Conservation (phyloP, 306 rosid genomes). For the Mimosa pudica region DNA sequence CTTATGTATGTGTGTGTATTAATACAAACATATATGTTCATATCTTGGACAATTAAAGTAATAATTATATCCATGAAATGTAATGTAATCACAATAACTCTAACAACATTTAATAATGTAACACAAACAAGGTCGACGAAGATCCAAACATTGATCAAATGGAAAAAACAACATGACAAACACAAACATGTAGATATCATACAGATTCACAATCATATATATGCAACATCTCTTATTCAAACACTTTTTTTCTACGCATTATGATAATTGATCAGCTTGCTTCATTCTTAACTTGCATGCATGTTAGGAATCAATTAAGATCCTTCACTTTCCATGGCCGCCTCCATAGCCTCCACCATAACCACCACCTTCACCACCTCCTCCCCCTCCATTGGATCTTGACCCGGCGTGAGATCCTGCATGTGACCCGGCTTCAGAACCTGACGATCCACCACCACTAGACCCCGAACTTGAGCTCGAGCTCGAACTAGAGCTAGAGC, state of each 20-base stretch:
- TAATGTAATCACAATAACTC: neutral
- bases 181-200: neutral
- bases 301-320: neutral
- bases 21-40: too few species aligned
- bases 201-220: too few species aligned
- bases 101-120: neutral
- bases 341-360: constrained; percentile 17
- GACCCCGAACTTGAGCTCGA: constrained; percentile 50
- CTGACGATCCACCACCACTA: constrained; percentile 29
- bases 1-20: too few species aligned
- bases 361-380: constrained; percentile 7
- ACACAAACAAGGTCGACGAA: neutral
- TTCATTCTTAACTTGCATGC: neutral
- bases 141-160: neutral
- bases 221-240: neutral
- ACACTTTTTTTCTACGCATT: too few species aligned
- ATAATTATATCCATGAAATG: too few species aligned
- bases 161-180: neutral
- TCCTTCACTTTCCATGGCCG: neutral
- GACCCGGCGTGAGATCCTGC: constrained; percentile 48
- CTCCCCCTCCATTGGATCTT: constrained; percentile 6
- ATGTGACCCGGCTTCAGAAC: constrained; percentile 46
- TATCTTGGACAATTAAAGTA: neutral
- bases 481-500: constrained; percentile 46
- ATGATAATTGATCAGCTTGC: too few species aligned